A percentile compares a stretch with the other conserved stretches of the same genome.
Evolutionary conservation across 768 basidiomycete genomes (phyloP).

Genomic region (Melanogaster broomeanus): DNA sequence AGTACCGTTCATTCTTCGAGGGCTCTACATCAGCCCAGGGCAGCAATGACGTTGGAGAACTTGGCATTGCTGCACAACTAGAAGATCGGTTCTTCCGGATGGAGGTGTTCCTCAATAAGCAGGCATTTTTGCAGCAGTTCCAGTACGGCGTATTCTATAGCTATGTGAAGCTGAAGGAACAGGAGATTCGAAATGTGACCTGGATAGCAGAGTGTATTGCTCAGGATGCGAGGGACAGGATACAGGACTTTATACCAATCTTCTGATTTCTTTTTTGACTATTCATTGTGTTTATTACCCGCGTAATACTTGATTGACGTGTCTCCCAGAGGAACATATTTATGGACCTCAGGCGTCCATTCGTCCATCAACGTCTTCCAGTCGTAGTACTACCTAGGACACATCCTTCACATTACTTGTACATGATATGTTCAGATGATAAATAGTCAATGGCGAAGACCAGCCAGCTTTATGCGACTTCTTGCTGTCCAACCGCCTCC

Average conservation of each 20-base stretch:
- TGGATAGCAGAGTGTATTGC: conserved; percentile 99
- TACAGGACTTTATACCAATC: conserved; percentile 92
- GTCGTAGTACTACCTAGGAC: too few relatives aligned
- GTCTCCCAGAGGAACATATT: not conserved
- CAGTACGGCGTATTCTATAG: conserved; percentile 92
- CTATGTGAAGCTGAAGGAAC: conserved; percentile 90
- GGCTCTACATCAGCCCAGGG: conserved; percentile 41
- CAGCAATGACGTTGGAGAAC: conserved; percentile 40
- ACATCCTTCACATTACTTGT: too few relatives aligned
- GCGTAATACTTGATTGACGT: conserved; percentile 2
- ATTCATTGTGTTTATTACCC: conserved; percentile 3
- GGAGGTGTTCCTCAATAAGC: conserved; percentile 94
- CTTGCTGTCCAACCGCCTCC: not conserved
- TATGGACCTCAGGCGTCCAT: too few relatives aligned
- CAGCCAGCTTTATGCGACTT: conserved; percentile 5
- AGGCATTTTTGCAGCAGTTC: conserved; percentile 95
- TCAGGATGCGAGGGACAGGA: conserved; percentile 93
- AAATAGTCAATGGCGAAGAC: not conserved
- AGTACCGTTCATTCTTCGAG: conserved; percentile 91
- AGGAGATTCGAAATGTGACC: conserved; percentile 85
- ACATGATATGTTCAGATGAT: not conserved
- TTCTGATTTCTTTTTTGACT: conserved; percentile 49
- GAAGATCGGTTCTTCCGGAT: conserved; percentile 95
- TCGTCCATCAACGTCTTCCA: too few relatives aligned
- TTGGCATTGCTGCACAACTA: conserved; percentile 62